A percentile compares a stretch with the other conserved stretches of the same genome.
phyloP scores from a whole-genome alignment of 768 basidiomycete genomes.

The Myochromella boudieri region DNA sequence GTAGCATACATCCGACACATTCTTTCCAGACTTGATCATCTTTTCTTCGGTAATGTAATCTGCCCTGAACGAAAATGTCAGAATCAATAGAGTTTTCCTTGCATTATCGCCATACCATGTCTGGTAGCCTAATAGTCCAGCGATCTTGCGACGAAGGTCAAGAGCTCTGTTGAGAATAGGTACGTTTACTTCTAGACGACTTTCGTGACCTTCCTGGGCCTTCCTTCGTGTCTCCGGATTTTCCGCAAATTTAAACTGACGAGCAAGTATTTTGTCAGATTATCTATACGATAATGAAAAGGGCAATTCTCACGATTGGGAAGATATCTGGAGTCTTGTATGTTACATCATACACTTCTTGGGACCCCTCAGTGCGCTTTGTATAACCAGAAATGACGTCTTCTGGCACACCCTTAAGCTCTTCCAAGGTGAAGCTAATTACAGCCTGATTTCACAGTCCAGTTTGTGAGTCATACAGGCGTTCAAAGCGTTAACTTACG shows the following conservation, averaged over 20 bases:
- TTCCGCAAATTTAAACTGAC: slow-evolving; percentile 78
- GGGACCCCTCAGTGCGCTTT: slow-evolving; percentile 57
- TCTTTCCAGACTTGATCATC: slow-evolving; percentile 76
- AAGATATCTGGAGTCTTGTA: slow-evolving; percentile 84
- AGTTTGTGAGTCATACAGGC: neutral
- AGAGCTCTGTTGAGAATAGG: slow-evolving; percentile 69
- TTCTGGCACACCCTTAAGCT: slow-evolving; percentile 77
- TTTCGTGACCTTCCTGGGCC: slow-evolving; percentile 69
- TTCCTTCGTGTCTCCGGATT: slow-evolving; percentile 65
- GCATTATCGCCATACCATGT: slow-evolving; percentile 48
- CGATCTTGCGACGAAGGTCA: slow-evolving; percentile 68
- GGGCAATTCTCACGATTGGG: slow-evolving; percentile 56
- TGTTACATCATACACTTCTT: slow-evolving; percentile 69
- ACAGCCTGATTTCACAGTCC: slow-evolving; percentile 41
- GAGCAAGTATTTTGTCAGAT: neutral
- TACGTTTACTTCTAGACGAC: slow-evolving; percentile 66
- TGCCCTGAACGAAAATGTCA: slow-evolving; percentile 44
- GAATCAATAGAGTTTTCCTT: no score
- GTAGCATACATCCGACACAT: slow-evolving; percentile 50
- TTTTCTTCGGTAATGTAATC: slow-evolving; percentile 84
- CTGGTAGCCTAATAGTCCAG: slow-evolving; percentile 65
- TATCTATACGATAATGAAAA: neutral
- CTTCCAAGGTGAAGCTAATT: slow-evolving; percentile 65
- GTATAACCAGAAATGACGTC: slow-evolving; percentile 80
- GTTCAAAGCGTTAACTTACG: slow-evolving; percentile 31